A percentile compares a stretch with the other conserved stretches of the same genome.
Evolutionary conservation across 2,329 filamentous ascomycete genomes (phyloP).

Genomic region (Aureobasidium sp.): DNA sequence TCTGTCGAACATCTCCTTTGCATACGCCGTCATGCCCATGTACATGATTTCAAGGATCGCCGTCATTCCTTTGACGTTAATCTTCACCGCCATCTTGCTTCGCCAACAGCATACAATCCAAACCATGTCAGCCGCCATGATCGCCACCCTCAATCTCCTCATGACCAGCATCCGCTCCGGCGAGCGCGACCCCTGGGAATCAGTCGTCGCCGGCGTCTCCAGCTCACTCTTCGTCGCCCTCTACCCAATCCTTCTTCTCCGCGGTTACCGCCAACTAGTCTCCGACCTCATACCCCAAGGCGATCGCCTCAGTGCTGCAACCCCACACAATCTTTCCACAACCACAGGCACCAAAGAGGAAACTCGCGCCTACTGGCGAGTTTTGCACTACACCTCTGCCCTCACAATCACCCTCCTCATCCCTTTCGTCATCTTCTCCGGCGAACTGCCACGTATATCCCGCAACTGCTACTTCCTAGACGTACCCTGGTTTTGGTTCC

Average conservation of each 20-base stretch:
- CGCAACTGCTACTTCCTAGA: constrained; percentile 50
- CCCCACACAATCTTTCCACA: too few relatives aligned
- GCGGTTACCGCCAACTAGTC: constrained; percentile 44
- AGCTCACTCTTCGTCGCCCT: constrained; percentile 47
- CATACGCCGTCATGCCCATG: constrained; percentile 46
- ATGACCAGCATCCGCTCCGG: constrained; percentile 42
- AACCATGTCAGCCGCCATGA: constrained; percentile 45
- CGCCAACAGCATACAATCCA: constrained; percentile 41
- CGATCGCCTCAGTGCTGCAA: constrained; percentile 33
- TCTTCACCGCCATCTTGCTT: constrained; percentile 42
- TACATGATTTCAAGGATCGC: constrained; percentile 48
- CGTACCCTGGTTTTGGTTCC: constrained; percentile 50
- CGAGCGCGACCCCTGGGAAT: constrained; percentile 46
- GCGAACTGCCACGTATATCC: constrained; percentile 43
- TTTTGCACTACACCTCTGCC: constrained; percentile 47
- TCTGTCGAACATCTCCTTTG: constrained; percentile 49
- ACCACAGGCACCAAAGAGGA: constrained; percentile 39
- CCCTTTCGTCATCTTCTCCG: constrained; percentile 44
- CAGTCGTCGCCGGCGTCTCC: constrained; percentile 46
- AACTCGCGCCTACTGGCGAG: constrained; percentile 45
- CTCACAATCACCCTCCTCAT: constrained; percentile 44
- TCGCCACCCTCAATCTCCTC: constrained; percentile 45
- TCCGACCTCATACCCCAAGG: constrained; percentile 38
- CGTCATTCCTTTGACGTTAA: constrained; percentile 43
- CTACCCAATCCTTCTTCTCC: constrained; percentile 45